A percentile compares a stretch with the other conserved stretches of the same genome.
Evolutionary conservation across 176 grass and related monocot genomes (phyloP).

Genomic region (Phoenix roebelenii): DNA sequence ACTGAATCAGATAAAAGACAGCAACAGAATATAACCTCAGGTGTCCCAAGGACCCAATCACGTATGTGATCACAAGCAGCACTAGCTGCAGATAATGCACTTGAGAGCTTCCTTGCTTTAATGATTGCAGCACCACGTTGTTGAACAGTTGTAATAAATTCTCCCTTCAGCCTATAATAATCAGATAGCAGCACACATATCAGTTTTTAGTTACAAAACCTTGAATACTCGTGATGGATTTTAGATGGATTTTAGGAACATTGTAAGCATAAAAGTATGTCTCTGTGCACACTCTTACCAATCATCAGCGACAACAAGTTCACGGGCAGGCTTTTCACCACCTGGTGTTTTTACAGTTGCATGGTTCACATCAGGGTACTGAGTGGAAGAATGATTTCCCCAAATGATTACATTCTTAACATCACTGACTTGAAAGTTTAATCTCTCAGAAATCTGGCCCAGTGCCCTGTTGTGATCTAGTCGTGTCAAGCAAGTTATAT

Average conservation of each 20-base stretch:
- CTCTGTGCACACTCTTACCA: constrained; percentile 34
- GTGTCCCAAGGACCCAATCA: constrained; percentile 88
- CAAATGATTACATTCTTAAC: constrained; percentile 94
- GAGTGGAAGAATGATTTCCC: constrained; percentile 90
- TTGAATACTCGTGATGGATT: too few relatives aligned
- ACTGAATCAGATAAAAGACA: not conserved
- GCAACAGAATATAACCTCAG: constrained; percentile 47
- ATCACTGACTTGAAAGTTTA: constrained; percentile 74
- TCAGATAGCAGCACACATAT: not conserved
- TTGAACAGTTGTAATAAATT: constrained; percentile 78
- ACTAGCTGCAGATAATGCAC: constrained; percentile 92
- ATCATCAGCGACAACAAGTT: constrained; percentile 66
- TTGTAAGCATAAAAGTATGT: too few relatives aligned
- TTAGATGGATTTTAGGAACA: too few relatives aligned
- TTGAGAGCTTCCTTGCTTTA: constrained; percentile 91
- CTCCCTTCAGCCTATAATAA: constrained; percentile 49
- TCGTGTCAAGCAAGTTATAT: constrained; percentile 91
- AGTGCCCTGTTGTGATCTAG: constrained; percentile 95
- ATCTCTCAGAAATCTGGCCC: constrained; percentile 71
- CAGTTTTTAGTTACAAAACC: too few relatives aligned
- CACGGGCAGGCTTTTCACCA: constrained; percentile 66
- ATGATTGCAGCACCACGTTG: constrained; percentile 96
- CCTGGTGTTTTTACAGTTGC: constrained; percentile 58
- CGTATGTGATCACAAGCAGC: constrained; percentile 96
- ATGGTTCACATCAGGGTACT: constrained; percentile 89